A percentile compares a stretch with the other conserved stretches of the same genome.
Conservation (phyloP, 2,329 filamentous ascomycete genomes). For the Alternaria angustiovoidea region DNA sequence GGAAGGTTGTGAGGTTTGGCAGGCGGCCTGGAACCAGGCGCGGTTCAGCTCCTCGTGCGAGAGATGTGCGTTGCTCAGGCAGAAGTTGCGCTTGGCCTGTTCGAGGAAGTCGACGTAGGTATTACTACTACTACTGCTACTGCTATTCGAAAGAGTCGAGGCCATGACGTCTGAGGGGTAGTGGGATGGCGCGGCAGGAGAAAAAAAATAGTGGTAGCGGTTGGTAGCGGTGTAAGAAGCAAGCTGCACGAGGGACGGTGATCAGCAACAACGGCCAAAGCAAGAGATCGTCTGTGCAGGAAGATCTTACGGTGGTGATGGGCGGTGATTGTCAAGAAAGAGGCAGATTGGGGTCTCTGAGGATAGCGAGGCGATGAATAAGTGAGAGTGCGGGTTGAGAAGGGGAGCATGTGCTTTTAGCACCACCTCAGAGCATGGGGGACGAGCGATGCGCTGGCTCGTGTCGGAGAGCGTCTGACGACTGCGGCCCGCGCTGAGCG, state of each 20-base stretch:
- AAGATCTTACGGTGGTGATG: slow-evolving; percentile 25
- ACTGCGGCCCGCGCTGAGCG: slow-evolving; percentile 33
- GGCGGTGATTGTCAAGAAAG: slow-evolving; percentile 2
- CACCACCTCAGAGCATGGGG: slow-evolving; percentile 16
- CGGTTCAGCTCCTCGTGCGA: slow-evolving; percentile 46
- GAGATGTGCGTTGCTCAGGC: slow-evolving; percentile 42
- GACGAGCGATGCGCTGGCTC: slow-evolving; percentile 45
- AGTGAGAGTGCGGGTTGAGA: slow-evolving; percentile 32
- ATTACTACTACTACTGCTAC: slow-evolving; percentile 16
- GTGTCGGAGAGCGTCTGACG: slow-evolving; percentile 41
- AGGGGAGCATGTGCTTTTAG: slow-evolving; percentile 42
- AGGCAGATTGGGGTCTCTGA: slow-evolving; percentile 22
- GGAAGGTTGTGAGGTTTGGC: slow-evolving; percentile 27
- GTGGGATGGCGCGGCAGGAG: slow-evolving; percentile 3
- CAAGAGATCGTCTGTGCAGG: slow-evolving; percentile 19
- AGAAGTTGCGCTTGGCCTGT: slow-evolving; percentile 49
- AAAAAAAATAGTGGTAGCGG: slow-evolving; percentile 8
- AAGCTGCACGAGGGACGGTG: slow-evolving; percentile 29
- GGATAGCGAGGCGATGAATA: slow-evolving; percentile 40
- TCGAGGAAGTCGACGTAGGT: slow-evolving; percentile 43
- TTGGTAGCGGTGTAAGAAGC: slow-evolving; percentile 19
- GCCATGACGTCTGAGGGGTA: slow-evolving; percentile 32
- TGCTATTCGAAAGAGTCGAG: slow-evolving; percentile 33
- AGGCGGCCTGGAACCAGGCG: slow-evolving; percentile 45
- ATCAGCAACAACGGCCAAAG: slow-evolving; percentile 31